These are phyloP conservation scores for Mortierella sp. DNA, from an alignment of 371 early-diverging fungal species.

Conservation along the genomic window DNA sequence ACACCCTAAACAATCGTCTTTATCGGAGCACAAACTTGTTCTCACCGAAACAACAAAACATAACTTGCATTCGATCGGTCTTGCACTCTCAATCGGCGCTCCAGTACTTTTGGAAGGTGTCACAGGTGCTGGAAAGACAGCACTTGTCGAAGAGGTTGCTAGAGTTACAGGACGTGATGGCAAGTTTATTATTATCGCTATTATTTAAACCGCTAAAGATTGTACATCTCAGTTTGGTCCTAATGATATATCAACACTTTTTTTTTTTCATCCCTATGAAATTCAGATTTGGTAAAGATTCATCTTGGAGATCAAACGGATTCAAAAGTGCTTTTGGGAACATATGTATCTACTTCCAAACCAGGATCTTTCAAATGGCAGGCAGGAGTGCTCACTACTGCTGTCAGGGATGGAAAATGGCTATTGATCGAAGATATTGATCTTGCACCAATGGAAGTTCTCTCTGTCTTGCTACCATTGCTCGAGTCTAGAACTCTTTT, in stretches of 20 bases:
- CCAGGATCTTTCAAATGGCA: conserved; percentile 97
- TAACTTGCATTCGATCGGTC: conserved; percentile 81
- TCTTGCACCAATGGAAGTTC: conserved; percentile 97
- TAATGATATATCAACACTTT: not conserved
- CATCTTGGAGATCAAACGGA: conserved; percentile 99
- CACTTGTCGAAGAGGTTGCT: conserved; percentile 93
- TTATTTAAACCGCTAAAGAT: not conserved
- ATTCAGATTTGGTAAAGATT: conserved; percentile 88
- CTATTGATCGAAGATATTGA: conserved; percentile 99
- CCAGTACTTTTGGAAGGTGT: conserved; percentile 95
- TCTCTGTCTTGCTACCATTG: conserved; percentile 94
- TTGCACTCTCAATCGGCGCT: conserved; percentile 87
- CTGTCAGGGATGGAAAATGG: conserved; percentile 97
- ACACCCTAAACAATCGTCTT: conserved; percentile 22
- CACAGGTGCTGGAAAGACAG: conserved; percentile 97
- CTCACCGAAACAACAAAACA: conserved; percentile 79
- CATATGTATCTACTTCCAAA: conserved; percentile 93
- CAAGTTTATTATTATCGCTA: not conserved
- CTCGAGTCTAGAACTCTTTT: conserved; percentile 95
- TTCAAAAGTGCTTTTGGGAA: conserved; percentile 96
- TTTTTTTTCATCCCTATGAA: not conserved
- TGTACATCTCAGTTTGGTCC: not conserved
- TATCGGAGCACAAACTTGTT: conserved; percentile 66
- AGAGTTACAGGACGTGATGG: conserved; percentile 73
- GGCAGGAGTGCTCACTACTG: conserved; percentile 95